Base-by-base conservation (phyloP, 306 rosid species). In the Datisca glomerata region DNA sequence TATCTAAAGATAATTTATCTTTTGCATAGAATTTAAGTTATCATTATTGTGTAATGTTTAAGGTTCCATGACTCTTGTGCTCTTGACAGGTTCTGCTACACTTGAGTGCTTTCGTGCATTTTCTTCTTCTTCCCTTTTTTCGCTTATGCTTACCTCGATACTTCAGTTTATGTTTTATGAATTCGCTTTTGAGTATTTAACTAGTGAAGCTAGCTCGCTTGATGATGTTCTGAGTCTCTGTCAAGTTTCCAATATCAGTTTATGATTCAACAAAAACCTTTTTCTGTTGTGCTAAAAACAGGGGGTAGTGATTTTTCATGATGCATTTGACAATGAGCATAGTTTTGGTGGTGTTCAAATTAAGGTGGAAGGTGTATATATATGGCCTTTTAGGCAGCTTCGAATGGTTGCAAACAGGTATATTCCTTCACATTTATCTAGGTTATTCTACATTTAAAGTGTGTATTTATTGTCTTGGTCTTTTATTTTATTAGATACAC, bases 331-430 rank as follows among this genome's bases (percentile, higher is more conserved):
- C 64, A 75, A 77, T 15, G 86, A 80, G 40, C 70, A 75, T 57
- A 79, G 78, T 66, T 78, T 71, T 52, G 86, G 86, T 5, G 95
- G 95, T 45, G 81, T 86, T 60, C 93, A 84, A 68, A 73, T 89
- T 69, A 89, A 70, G 68, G 79, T 89, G 49, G 98, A 89, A 76
- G 98, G 98, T 72, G 98, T 89, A 68, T 89, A 84, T 70, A 78
- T 89, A 70, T 89, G 98, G 98, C 98, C 98, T 15, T 89, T 84
- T 64, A 70, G 93, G 59, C 98, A 89, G 68, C 95, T 89, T 66
- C 93, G 98, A 43, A 66, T 89, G 89, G 84, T 89, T 25, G 98
- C 95, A 47, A 78, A 62, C 73, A 80, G 98, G 98, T 89, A 51
- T n/a, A n/a, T n/a, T n/a, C n/a, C n/a, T n/a, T n/a, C n/a, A n/a